Percentiles rank a stretch among this genome's conserved stretches.
These are phyloP conservation scores for Strobilomyces confusus DNA, from an alignment of 768 basidiomycete genomes.

Conservation along the genomic window DNA sequence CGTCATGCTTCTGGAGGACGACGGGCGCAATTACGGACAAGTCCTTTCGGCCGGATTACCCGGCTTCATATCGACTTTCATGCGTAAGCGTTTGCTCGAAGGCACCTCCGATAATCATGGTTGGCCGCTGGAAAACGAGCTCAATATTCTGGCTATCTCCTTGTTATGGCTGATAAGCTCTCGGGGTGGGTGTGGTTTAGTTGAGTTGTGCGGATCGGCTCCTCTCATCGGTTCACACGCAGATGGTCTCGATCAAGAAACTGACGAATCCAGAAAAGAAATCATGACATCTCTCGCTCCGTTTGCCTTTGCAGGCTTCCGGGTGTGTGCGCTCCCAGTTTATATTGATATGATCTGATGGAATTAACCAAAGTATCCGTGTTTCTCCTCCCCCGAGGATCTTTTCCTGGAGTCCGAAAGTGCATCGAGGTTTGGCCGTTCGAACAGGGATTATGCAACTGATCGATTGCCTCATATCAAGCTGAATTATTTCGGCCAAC, in stretches of 20 bases:
- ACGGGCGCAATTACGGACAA: slow-evolving; percentile 45
- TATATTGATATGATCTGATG: slow-evolving; percentile 7
- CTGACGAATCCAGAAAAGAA: slow-evolving; percentile 28
- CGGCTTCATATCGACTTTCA: slow-evolving; percentile 36
- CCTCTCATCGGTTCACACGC: background rate
- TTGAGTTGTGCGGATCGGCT: background rate
- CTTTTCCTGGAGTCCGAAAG: slow-evolving; percentile 22
- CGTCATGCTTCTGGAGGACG: slow-evolving; percentile 56
- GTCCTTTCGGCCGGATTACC: slow-evolving; percentile 42
- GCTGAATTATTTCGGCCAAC: slow-evolving; percentile 43
- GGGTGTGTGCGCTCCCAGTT: slow-evolving; percentile 34
- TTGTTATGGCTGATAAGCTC: slow-evolving; percentile 48
- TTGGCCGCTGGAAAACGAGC: slow-evolving; percentile 47
- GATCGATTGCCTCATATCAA: slow-evolving; percentile 28
- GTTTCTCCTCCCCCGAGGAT: slow-evolving; percentile 37
- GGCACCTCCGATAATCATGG: slow-evolving; percentile 37
- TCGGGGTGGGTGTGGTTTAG: slow-evolving; percentile 7
- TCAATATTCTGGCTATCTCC: slow-evolving; percentile 43
- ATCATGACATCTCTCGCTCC: slow-evolving; percentile 39
- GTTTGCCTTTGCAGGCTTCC: slow-evolving; percentile 47
- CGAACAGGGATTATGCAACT: slow-evolving; percentile 27
- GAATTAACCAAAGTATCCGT: slow-evolving; percentile 29
- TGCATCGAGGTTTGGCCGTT: slow-evolving; percentile 12
- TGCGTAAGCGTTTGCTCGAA: slow-evolving; percentile 39
- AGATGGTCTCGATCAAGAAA: slow-evolving; percentile 33